Evolutionary conservation across 768 basidiomycete genomes (phyloP).

Genomic region (Podaxis sp.): DNA sequence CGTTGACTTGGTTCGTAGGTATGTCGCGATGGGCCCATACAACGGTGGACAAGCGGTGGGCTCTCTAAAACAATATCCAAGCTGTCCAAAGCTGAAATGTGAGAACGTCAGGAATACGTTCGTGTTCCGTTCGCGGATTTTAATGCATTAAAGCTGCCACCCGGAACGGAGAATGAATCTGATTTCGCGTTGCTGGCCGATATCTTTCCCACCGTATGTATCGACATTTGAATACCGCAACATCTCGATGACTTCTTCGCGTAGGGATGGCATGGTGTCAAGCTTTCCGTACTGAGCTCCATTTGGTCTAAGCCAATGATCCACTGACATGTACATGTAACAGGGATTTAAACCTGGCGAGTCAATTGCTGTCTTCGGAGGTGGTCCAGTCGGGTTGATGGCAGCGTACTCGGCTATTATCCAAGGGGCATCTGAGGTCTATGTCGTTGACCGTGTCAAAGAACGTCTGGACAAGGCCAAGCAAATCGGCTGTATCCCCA

Average conservation of each 20-base stretch:
- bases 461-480: slow-evolving; percentile 49
- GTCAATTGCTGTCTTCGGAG: slow-evolving; percentile 49
- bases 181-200: slow-evolving; percentile 53
- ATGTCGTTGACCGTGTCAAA: slow-evolving; percentile 52
- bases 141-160: slow-evolving; percentile 47
- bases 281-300: slow-evolving; percentile 33
- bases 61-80: not conserved
- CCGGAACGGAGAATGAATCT: slow-evolving; percentile 49
- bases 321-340: not conserved
- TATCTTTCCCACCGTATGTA: slow-evolving; percentile 48
- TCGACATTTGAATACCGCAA: not conserved
- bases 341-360: slow-evolving; percentile 46
- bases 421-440: slow-evolving; percentile 48
- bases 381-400: slow-evolving; percentile 53
- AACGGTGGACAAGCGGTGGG: slow-evolving; percentile 47
- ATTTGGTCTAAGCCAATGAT: not conserved
- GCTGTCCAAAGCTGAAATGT: not conserved
- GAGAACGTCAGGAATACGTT: slow-evolving; percentile 41
- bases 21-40: slow-evolving; percentile 56
- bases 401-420: slow-evolving; percentile 51
- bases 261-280: slow-evolving; percentile 50
- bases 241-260: not conserved
- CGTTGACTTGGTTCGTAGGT: slow-evolving; percentile 23
- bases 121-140: slow-evolving; percentile 55
- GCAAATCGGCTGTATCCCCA: slow-evolving; percentile 46